phyloP scores from a whole-genome alignment of 140 eudicot species.

The Stevia rebaudiana region DNA sequence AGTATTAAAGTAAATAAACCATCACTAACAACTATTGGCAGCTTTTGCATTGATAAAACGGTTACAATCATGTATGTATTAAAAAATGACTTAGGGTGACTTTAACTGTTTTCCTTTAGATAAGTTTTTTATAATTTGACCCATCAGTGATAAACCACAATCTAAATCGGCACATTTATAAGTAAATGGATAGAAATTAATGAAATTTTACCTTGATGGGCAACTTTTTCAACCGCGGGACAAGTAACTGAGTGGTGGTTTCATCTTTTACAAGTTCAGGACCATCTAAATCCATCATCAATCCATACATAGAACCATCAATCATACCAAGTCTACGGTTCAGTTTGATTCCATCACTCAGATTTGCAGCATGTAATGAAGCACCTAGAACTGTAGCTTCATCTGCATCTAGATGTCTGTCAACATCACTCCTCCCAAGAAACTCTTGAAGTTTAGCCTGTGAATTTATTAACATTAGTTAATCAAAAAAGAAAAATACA shows the following conservation, averaged over 20 bases:
- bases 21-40: not conserved
- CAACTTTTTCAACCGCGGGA: slow-evolving; percentile 79
- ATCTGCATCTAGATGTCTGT: slow-evolving; percentile 91
- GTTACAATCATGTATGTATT: not conserved
- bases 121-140: not conserved
- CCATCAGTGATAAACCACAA: not conserved
- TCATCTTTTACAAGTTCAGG: slow-evolving; percentile 84
- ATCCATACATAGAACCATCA: slow-evolving; percentile 92
- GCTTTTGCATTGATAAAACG: not conserved
- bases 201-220: slow-evolving; percentile 80
- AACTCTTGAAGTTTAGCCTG: slow-evolving; percentile 97
- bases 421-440: slow-evolving; percentile 84
- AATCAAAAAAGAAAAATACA: not conserved
- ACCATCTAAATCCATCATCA: slow-evolving; percentile 69
- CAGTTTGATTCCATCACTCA: slow-evolving; percentile 96
- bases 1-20: not conserved
- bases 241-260: slow-evolving; percentile 65
- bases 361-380: slow-evolving; percentile 90
- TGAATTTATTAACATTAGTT: slow-evolving; percentile 12
- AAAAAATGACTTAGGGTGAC: not conserved
- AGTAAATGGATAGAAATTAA: not conserved
- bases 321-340: slow-evolving; percentile 95
- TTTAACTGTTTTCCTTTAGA: not conserved
- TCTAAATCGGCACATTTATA: not conserved
- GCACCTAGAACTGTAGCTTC: slow-evolving; percentile 98